Evolutionary conservation across 345 rosid species (phyloP), one percentile per base, ranked within the genome.

Genomic region (Eucalyptus curtisii): DNA sequence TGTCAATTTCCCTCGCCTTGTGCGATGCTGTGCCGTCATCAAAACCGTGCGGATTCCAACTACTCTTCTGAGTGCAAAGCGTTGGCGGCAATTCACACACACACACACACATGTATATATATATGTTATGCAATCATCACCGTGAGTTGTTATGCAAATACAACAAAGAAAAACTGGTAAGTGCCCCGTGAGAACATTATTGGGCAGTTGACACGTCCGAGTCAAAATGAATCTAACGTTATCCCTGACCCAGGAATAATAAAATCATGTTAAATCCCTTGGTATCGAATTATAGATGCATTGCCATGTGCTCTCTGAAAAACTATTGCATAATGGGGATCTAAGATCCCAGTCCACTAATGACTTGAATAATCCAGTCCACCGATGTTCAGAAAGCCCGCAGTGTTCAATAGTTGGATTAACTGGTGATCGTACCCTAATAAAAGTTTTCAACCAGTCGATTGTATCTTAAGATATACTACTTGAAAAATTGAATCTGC

Each of bases 121-220:
- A 8, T 15, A 15, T n/a, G n/a, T 9, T 13, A 52, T 25, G n/a
- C 15, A n/a, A 16, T 47, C 37, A 44, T 87, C 13, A 15, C 42
- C 16, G 27, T 7, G 25, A 87, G 1, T 45, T 30, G 71, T 33
- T 7, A 86, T 0, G 71, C 76, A 59, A 57, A 10, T 47, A 17
- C 20, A 87, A 55, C 49, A 40, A 19, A 66, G 48, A 59, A 49
- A 5, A 86, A 86, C 81, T 71, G 79, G 50, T 49, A 86, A 27
- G 86, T 8, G 44, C 80, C 87, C 52, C 42, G 59, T 90, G 79
- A 87, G 76, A 86, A 13, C 40, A 86, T 55, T 87, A 86, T 47
- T 86, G 85, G 88, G 89, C 76, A 66, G 94, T 90, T 93, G 89
- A 88, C 86, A 89, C 48, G 89, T 91, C 91, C 87, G 59, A 55